Conservation (phyloP, 2,329 filamentous ascomycete species). For the Cercospora beticola region DNA sequence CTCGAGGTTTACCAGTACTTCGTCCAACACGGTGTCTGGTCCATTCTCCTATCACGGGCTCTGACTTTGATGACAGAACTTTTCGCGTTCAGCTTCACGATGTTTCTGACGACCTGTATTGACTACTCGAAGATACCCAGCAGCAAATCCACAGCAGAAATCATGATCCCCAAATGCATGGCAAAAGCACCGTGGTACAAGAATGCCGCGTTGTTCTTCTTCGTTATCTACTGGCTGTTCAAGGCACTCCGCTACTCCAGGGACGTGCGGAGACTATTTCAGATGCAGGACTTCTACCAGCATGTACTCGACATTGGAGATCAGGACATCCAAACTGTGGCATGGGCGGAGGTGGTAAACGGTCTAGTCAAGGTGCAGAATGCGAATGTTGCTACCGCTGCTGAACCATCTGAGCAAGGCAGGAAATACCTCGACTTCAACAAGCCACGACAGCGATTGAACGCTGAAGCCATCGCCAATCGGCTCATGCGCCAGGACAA, state of each 20-base stretch:
- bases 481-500: slow-evolving; percentile 95
- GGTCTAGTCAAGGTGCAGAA: slow-evolving; percentile 82
- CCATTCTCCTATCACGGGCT: slow-evolving; percentile 70
- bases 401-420: slow-evolving; percentile 55
- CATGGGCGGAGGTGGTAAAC: slow-evolving; percentile 87
- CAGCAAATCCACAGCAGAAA: slow-evolving; percentile 60
- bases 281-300: slow-evolving; percentile 83
- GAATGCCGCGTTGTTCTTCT: slow-evolving; percentile 78
- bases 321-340: slow-evolving; percentile 87
- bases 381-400: slow-evolving; percentile 79
- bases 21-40: slow-evolving; percentile 77
- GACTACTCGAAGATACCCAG: slow-evolving; percentile 72
- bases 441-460: slow-evolving; percentile 70
- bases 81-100: slow-evolving; percentile 79
- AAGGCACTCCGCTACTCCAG: slow-evolving; percentile 72
- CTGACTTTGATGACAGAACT: slow-evolving; percentile 76
- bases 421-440: slow-evolving; percentile 61
- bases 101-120: slow-evolving; percentile 81
- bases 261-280: slow-evolving; percentile 69
- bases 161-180: slow-evolving; percentile 74
- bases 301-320: slow-evolving; percentile 80
- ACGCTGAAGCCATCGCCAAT: slow-evolving; percentile 96
- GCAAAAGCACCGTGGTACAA: slow-evolving; percentile 69
- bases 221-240: slow-evolving; percentile 81
- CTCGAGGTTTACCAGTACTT: slow-evolving; percentile 85